Conservation (phyloP, 148 eudicot genomes). For the Drosera capensis region DNA sequence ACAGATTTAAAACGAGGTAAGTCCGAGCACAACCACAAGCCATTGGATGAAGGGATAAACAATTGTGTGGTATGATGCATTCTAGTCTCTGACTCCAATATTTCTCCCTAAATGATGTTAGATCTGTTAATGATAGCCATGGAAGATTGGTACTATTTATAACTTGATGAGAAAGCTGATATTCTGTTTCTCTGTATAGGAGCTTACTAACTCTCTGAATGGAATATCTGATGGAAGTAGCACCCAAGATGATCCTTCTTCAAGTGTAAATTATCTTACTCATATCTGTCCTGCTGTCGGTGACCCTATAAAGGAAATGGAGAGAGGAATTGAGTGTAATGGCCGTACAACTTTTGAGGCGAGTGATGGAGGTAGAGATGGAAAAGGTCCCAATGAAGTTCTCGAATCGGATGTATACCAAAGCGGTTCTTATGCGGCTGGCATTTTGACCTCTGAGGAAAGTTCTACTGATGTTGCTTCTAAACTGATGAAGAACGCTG, state of each 20-base stretch:
- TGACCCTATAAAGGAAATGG: conserved; percentile 9
- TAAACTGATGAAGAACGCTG: conserved; percentile 8
- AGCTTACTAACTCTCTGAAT: neutral
- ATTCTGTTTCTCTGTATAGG: neutral
- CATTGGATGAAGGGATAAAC: too few relatives aligned
- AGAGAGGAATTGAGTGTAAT: conserved; percentile 5
- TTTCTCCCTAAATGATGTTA: neutral
- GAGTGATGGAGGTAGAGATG: conserved; percentile 4
- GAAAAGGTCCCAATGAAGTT: too few relatives aligned
- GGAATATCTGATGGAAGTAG: neutral
- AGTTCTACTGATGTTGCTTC: conserved; percentile 5
- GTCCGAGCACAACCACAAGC: conserved; percentile 6
- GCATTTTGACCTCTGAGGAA: conserved; percentile 2
- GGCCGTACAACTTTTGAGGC: conserved; percentile 4
- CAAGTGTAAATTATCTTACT: conserved; percentile 7
- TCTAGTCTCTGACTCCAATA: conserved; percentile 12
- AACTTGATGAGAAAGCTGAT: neutral
- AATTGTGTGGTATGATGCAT: neutral
- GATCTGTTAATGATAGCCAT: too few relatives aligned
- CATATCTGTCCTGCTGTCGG: conserved; percentile 8
- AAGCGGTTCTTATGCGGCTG: conserved; percentile 5
- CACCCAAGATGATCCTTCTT: conserved; percentile 5
- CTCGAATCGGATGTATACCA: too few relatives aligned
- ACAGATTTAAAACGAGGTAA: conserved; percentile 10
- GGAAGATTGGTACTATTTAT: too few relatives aligned